Base-by-base conservation (phyloP, 768 basidiomycete species). In the Boletus rubropictus region DNA sequence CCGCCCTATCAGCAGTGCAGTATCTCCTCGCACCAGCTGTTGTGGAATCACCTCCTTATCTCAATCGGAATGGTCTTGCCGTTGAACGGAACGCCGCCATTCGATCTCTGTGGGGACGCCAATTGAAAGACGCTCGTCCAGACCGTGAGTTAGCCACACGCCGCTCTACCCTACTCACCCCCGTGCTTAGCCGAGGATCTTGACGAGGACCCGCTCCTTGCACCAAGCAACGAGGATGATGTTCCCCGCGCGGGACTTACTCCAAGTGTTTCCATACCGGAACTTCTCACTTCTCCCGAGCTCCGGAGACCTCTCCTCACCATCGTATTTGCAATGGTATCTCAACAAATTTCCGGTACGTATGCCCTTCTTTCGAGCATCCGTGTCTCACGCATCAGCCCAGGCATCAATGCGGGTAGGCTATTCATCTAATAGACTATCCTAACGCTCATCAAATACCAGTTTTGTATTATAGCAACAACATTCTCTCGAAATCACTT, bases 381-480 rank as follows among this genome's bases (percentile, higher is more conserved):
- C 35, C 18, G 18, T 20, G 27, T 49, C 46, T 60, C 3, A 55
- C 40, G 11, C 25, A 45, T 46, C 42, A 37, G 6, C 9, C 40
- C 45, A 86, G 87, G 88, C 15, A 83, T 89, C 59, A 90, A 89
- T 62, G 86, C 85, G 59, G 78, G 84, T 80, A 53, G 55, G 56
- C 37, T 21, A n/a, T 33, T 39, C 24, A 4, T 41, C 18, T 17
- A 17, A 35, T 31, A 50, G 35, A 27, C 18, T 41, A 20, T 5
- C 24, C 9, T 42, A 12, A 17, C 39, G 31, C 44, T 48, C 48
- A 53, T 44, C 20, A 20, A 24, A 25, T 48, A 24, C 22, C 61
- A 84, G 92, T 95, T 22, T 73, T 95, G 45, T 95, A 92, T 64
- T 95, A 94, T 68, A 89, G 86, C 67, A 93, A 90, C 55, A 79